Percentiles rank a stretch among this genome's conserved stretches.
Conservation (phyloP, 805 yeast species). For the Candida suzukii region DNA sequence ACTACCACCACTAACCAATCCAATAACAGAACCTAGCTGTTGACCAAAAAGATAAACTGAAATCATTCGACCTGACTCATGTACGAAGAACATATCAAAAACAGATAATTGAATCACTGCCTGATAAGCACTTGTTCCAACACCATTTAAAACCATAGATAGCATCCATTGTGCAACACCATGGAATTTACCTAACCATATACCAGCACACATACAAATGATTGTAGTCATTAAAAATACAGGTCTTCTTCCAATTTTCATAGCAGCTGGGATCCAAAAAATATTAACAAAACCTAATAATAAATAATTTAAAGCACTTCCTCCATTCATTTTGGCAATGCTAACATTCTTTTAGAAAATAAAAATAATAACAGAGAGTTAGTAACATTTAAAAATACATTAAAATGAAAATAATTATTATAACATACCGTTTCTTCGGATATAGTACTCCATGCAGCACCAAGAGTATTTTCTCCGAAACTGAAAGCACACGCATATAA, state of each 20-base stretch:
- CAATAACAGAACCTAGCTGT: conserved; percentile 15
- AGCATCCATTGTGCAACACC: conserved; percentile 11
- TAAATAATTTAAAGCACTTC: conserved; percentile 9
- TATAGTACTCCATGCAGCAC: conserved; percentile 10
- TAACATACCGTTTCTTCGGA: conserved; percentile 8
- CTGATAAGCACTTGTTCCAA: conserved; percentile 11
- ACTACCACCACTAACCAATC: conserved; percentile 15
- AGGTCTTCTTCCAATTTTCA: conserved; percentile 11
- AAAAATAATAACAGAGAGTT: no score
- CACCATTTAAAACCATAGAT: conserved; percentile 5
- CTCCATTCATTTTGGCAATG: conserved; percentile 9
- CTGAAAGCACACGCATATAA: conserved; percentile 11
- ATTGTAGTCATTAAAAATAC: conserved; percentile 8
- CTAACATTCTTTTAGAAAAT: no score
- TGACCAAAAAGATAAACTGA: conserved; percentile 15
- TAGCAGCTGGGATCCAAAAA: conserved; percentile 11
- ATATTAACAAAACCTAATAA: conserved; percentile 10
- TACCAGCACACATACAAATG: conserved; percentile 4
- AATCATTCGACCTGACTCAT: conserved; percentile 16
- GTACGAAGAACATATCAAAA: conserved; percentile 16
- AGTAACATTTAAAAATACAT: no score
- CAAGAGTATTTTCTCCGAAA: conserved; percentile 11
- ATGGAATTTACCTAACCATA: conserved; percentile 7
- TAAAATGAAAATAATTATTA: no score
- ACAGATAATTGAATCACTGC: conserved; percentile 14